Conservation (phyloP, 257 asterid genomes). For the Nicotiana tabacum region DNA sequence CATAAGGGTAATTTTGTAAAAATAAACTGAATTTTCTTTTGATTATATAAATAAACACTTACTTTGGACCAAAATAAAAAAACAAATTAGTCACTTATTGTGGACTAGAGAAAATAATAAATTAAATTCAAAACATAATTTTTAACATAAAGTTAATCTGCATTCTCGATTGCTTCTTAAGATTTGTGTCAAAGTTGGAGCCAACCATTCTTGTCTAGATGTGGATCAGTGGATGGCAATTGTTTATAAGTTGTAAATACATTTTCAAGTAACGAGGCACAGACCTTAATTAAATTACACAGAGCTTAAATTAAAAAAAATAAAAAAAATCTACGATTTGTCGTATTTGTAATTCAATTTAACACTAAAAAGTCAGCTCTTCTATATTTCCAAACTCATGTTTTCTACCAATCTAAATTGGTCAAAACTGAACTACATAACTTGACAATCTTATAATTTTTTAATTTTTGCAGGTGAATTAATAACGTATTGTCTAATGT, state of each 20-base stretch:
- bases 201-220: too few species aligned
- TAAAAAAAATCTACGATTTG: neutral
- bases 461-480: neutral
- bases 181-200: too few species aligned
- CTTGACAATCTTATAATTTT: neutral
- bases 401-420: neutral
- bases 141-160: too few species aligned
- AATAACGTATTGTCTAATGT: neutral
- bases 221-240: neutral
- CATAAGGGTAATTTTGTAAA: too few species aligned
- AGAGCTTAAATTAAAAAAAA: neutral
- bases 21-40: too few species aligned
- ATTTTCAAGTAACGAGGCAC: neutral
- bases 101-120: too few species aligned
- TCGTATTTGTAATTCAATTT: neutral
- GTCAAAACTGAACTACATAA: neutral
- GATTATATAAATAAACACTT: too few species aligned
- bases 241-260: neutral
- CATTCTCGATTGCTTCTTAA: too few species aligned
- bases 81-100: too few species aligned
- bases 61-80: too few species aligned
- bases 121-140: too few species aligned
- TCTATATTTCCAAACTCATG: neutral
- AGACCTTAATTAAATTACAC: neutral
- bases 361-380: neutral